phyloP scores from a whole-genome alignment of 1,284 basidiomycete species.

The Cystobasidiaceae sp. region DNA sequence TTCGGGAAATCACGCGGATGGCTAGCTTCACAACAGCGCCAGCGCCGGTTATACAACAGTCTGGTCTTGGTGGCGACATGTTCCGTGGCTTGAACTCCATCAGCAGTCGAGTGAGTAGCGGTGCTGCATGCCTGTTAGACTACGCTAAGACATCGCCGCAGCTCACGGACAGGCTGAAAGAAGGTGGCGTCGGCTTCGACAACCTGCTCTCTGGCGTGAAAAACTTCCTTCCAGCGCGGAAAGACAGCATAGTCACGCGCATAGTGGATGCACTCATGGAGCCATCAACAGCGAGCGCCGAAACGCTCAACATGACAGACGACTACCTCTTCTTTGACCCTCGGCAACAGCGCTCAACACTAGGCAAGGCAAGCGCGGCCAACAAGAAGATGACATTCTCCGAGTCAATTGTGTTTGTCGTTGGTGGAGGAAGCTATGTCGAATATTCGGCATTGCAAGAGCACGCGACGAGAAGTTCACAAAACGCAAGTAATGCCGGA shows the following conservation, averaged over 20 bases:
- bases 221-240: slow-evolving; percentile 93
- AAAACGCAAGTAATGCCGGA: slow-evolving; percentile 9
- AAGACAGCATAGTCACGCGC: slow-evolving; percentile 85
- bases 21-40: slow-evolving; percentile 77
- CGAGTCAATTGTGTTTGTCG: slow-evolving; percentile 88
- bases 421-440: slow-evolving; percentile 94
- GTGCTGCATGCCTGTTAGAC: too few species aligned
- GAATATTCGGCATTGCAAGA: slow-evolving; percentile 95
- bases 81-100: slow-evolving; percentile 89
- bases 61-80: slow-evolving; percentile 57
- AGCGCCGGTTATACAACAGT: slow-evolving; percentile 49
- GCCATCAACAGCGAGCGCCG: slow-evolving; percentile 80
- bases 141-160: too few species aligned
- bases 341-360: slow-evolving; percentile 57
- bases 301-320: slow-evolving; percentile 91
- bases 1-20: slow-evolving; percentile 86
- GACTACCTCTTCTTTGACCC: slow-evolving; percentile 95
- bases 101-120: slow-evolving; percentile 67
- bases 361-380: slow-evolving; percentile 47
- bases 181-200: slow-evolving; percentile 75
- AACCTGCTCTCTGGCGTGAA: slow-evolving; percentile 96
- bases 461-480: slow-evolving; percentile 56
- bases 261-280: slow-evolving; percentile 96
- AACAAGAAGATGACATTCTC: slow-evolving; percentile 59
- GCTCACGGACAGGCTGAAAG: slow-evolving; percentile 88